Base-by-base conservation (phyloP, 345 rosid genomes). In the Turritis glabra region DNA sequence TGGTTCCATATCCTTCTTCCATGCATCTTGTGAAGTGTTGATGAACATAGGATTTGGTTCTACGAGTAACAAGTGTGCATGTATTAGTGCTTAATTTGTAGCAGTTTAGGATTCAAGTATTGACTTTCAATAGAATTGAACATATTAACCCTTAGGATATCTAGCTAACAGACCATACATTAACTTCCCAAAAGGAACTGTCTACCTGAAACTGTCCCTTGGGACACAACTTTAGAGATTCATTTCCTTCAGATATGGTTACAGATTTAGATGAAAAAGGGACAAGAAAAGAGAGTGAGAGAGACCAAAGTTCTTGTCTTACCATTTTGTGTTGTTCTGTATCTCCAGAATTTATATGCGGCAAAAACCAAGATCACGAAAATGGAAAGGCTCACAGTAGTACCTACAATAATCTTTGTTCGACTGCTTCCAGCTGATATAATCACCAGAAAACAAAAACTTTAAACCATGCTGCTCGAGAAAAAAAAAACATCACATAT, bases 351-450 rank as follows among this genome's bases (percentile, higher is more conserved):
- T 53, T 59, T 50, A 67, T 14, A 58, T 15, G 68, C 73, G 1
- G 62, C 54, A 59, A 67, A 1, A 3, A 40, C 68, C 62, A 75
- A 38, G 14, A 67, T 51, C 18, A 22, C 27, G 12, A 59, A 67
- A 58, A 75, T 51, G 19, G 62, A 67, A 59, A 75, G 5, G 44
- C 73, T 58, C 15, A 18, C 68, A 48, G 46, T 19, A 40, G 19
- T 21, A 50, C 21, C 62, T 47, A 30, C 12, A 7, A 67, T 21
- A 13, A 52, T 52, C 60, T 35, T 77, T 11, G 30, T 35, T 63
- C 22, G 57, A 35, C 43, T 62, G 46, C 80, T 64, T 33, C 67
- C 72, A 77, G 55, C 75, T 77, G 64, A 62, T 4, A 70, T 5
- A 23, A 8, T 63, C 10, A 70, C 29, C 27, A 63, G 15, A 60